phyloP scores from a whole-genome alignment of 2,329 filamentous ascomycete species.

The Fusarium longipes region DNA sequence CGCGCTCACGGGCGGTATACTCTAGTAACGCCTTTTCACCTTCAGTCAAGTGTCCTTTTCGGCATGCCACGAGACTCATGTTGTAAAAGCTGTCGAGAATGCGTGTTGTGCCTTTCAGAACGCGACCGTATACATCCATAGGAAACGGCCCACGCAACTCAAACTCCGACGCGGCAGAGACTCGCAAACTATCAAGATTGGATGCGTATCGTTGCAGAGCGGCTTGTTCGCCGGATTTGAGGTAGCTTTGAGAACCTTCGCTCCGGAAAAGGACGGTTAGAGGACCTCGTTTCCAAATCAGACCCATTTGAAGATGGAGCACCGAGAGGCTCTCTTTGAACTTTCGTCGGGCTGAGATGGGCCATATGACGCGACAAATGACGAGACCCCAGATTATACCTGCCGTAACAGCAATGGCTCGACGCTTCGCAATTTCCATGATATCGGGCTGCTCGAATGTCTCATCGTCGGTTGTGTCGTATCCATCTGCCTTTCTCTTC shows the following conservation, averaged over 20 bases:
- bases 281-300: constrained; percentile 96
- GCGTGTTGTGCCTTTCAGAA: constrained; percentile 81
- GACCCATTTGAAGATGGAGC: constrained; percentile 90
- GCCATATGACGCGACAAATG: constrained; percentile 90
- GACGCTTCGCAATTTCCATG: constrained; percentile 85
- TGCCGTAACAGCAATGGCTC: constrained; percentile 86
- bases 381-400: constrained; percentile 94
- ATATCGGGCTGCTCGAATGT: constrained; percentile 86
- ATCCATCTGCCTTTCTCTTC: constrained; percentile 75
- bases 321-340: constrained; percentile 89
- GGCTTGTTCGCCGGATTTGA: constrained; percentile 42
- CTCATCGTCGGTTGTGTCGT: constrained; percentile 81
- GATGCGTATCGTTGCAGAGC: constrained; percentile 55
- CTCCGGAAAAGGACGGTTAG: constrained; percentile 76
- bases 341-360: constrained; percentile 87
- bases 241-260: constrained; percentile 75
- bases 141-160: constrained; percentile 90
- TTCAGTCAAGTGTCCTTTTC: constrained; percentile 78
- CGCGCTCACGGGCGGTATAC: constrained; percentile 82
- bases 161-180: constrained; percentile 82
- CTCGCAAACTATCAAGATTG: constrained; percentile 78
- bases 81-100: constrained; percentile 94
- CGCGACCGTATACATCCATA: constrained; percentile 74
- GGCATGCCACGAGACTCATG: constrained; percentile 92
- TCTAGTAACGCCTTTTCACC: constrained; percentile 84